A percentile compares a stretch with the other conserved stretches of the same genome.
Conservation (phyloP, 1,284 basidiomycete species). For the Cryptococcus depauperatus region DNA sequence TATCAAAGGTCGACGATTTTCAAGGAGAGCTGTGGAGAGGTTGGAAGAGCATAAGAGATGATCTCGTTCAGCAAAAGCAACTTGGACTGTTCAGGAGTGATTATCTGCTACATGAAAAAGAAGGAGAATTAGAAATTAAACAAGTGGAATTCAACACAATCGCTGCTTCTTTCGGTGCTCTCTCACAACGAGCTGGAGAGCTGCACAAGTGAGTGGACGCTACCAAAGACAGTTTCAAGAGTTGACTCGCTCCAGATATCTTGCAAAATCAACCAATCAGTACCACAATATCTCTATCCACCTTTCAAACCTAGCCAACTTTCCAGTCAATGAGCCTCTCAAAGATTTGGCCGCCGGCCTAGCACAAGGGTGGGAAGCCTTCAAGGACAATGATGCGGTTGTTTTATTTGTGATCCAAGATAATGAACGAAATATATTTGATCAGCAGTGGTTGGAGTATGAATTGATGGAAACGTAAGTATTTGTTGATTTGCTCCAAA, state of each 20-base stretch:
- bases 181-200: constrained; percentile 64
- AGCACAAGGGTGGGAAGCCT: constrained; percentile 69
- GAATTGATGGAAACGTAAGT: constrained; percentile 64
- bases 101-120: constrained; percentile 70
- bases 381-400: constrained; percentile 45
- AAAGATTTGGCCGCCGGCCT: constrained; percentile 66
- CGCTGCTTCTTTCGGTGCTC: constrained; percentile 77
- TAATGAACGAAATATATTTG: constrained; percentile 90
- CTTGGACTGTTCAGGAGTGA: constrained; percentile 94
- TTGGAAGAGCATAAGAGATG: constrained; percentile 67
- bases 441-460: constrained; percentile 84
- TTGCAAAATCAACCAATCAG: constrained; percentile 53
- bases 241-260: constrained; percentile 51
- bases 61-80: constrained; percentile 62
- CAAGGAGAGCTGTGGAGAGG: constrained; percentile 75
- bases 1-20: constrained; percentile 78
- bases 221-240: background rate
- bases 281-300: constrained; percentile 58
- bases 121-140: constrained; percentile 55
- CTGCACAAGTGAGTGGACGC: constrained; percentile 61
- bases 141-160: constrained; percentile 99
- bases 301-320: constrained; percentile 51
- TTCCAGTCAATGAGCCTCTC: constrained; percentile 69
- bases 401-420: constrained; percentile 84
- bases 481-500: background rate